Evolutionary conservation across 768 basidiomycete genomes (phyloP), one percentile per base, ranked within the genome.

Genomic region (Astraeus odoratus): DNA sequence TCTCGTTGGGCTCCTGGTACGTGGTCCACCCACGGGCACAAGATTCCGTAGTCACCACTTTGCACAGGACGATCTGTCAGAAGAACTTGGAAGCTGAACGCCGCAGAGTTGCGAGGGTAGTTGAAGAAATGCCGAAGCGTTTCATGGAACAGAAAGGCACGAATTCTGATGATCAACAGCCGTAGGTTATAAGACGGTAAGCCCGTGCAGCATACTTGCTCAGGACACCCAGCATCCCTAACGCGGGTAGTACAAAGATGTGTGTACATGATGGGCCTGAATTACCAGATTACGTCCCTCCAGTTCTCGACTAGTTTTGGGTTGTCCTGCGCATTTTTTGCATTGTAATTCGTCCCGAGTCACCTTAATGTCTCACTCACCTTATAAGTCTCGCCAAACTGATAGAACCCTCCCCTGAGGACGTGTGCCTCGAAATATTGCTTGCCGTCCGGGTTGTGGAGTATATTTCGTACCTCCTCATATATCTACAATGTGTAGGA

Each of bases 251-350:
- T 29, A 29, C 10, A 15, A 12, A n/a, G n/a, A n/a, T 3, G 22
- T 23, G n/a, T 49, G 47, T 44, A 19, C 35, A 24, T 29, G 33
- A n/a, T 15, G 37, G 22, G 13, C 15, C 5, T n/a, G 23, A 24
- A 59, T 34, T 68, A 74, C 83, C 83, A 86, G 22, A 81, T 68
- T 8, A 77, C 71, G 51, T 76, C 72, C 49, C 78, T 77, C 84
- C 83, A 90, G 46, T 86, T 83, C 63, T 87, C 87, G 8, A 90
- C 78, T 15, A 90, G 72, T 23, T 68, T 62, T 7, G 80, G 73
- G 57, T 90, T 84, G 46, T 83, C 67, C 80, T 83, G 39, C 25
- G 35, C 24, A 36, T 43, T 9, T 48, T 43, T 34, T 42, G 35
- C 25, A 20, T 20, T 4, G 29, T 18, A 24, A 20, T 36, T 39